Evolutionary conservation across 1,139 yeast genomes (phyloP).

Genomic region (Kurtzmaniella natalensis): DNA sequence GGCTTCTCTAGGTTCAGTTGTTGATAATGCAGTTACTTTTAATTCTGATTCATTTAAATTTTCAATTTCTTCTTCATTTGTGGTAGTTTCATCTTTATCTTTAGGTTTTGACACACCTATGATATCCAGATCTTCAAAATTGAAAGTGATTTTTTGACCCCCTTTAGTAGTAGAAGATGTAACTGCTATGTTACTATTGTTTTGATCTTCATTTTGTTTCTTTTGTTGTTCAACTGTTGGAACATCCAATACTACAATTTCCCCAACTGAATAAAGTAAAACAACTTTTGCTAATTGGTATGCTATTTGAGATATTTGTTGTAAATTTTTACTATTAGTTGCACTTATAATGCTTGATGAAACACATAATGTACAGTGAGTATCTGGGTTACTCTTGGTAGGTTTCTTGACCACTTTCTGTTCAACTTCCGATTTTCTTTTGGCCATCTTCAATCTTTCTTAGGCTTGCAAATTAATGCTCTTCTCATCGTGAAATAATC

Average conservation of each 20-base stretch:
- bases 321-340: constrained; percentile 57
- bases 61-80: constrained; percentile 8
- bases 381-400: constrained; percentile 18
- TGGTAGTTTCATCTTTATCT: constrained; percentile 6
- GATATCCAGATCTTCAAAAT: constrained; percentile 27
- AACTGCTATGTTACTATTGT: constrained; percentile 17
- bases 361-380: constrained; percentile 51
- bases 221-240: constrained; percentile 21
- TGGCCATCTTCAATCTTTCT: constrained; percentile 17
- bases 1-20: constrained; percentile 9
- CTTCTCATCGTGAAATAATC: constrained; percentile 5
- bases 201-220: constrained; percentile 15
- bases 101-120: constrained; percentile 8
- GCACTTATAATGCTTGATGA: constrained; percentile 55
- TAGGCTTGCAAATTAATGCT: background rate
- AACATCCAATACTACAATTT: constrained; percentile 63
- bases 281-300: constrained; percentile 80
- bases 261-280: constrained; percentile 63
- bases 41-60: constrained; percentile 15
- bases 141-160: constrained; percentile 32
- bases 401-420: constrained; percentile 30
- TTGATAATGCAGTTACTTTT: constrained; percentile 11
- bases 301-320: constrained; percentile 68
- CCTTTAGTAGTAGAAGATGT: constrained; percentile 21
- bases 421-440: constrained; percentile 23